Base-by-base conservation (phyloP, 768 basidiomycete species). In the Phallus indusiatus region DNA sequence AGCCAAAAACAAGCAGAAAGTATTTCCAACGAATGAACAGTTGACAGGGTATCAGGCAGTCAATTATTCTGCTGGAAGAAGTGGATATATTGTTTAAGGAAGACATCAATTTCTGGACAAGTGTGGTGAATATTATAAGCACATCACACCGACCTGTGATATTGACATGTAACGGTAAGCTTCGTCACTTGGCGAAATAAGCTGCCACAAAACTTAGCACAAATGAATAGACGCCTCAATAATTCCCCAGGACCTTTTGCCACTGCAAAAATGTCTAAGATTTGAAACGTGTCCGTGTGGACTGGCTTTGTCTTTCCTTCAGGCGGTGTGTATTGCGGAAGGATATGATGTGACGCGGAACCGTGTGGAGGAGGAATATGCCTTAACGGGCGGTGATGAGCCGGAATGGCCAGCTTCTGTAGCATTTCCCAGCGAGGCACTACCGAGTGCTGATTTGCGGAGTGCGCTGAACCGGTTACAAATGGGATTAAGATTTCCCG, bases 1-100 rank as follows among this genome's bases (percentile, higher is more conserved):
- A 69, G 34, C 61, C 61, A 7, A 14, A 34, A 53, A 21, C 20
- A 20, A 60, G 6, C 18, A 16, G 47, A 56, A 53, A 62, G 14
- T 20, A 21, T 18, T 35, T 64, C n/a, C 36, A 47, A 18, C 18
- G 22, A 16, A 28, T 50, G 5, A 20, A 51, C 22, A 48, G 50
- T 28, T 49, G 6, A 51, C 66, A 67, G 62, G 64, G 66, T 22
- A 74, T 89, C 60, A 78, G 83, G 57, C 95, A 99, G 73, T 94
- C 92, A 0, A 69, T 95, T 54, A 88, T 98, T 61, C 76, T 99
- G 42, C 72, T 99, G 14, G 96, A 99, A 70, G 96, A 99, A 68
- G 95, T 92, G 7, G 96, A 99, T 70, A 82, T 98, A 47, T 74
- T 98, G 51, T 99, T 85, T 74, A 84, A 82, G 61, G 90, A 93